phyloP scores from a whole-genome alignment of 2,329 filamentous ascomycete species.

The Fusarium fracticaudum region DNA sequence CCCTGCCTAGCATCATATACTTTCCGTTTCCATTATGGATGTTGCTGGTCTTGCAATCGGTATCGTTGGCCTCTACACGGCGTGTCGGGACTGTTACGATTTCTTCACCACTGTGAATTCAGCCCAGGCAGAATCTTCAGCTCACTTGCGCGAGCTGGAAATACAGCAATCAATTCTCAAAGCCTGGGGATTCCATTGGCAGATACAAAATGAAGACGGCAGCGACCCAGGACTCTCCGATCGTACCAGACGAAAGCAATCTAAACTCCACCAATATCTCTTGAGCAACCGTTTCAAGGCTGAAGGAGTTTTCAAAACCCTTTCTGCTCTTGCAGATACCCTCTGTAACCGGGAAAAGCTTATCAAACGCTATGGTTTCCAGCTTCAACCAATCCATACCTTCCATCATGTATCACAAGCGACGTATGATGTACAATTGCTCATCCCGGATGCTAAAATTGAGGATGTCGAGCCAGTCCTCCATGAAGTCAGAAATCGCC shows the following conservation, averaged over 20 bases:
- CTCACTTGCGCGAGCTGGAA: not conserved
- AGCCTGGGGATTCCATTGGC: not conserved
- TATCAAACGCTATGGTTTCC: not conserved
- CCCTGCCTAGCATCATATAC: accelerated
- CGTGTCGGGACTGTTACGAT: not conserved
- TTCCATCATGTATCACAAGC: not conserved
- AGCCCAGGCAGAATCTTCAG: not conserved
- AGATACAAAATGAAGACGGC: not conserved
- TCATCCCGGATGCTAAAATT: not conserved
- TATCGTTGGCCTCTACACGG: not conserved
- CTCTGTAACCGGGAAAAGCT: not conserved
- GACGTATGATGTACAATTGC: not conserved
- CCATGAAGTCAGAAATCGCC: not conserved
- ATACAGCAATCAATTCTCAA: not conserved
- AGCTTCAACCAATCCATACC: not conserved
- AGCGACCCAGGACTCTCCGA: not conserved
- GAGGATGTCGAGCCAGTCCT: not conserved
- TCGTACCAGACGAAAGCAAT: not conserved
- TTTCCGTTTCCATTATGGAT: not conserved
- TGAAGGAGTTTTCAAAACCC: not conserved
- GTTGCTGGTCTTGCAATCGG: not conserved
- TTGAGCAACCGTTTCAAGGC: not conserved
- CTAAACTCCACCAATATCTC: not conserved
- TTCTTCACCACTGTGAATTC: not conserved
- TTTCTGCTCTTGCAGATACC: not conserved